These are phyloP conservation scores for Stephania cephalantha DNA, from an alignment of 164 flowering plant species.

Conservation along the genomic window DNA sequence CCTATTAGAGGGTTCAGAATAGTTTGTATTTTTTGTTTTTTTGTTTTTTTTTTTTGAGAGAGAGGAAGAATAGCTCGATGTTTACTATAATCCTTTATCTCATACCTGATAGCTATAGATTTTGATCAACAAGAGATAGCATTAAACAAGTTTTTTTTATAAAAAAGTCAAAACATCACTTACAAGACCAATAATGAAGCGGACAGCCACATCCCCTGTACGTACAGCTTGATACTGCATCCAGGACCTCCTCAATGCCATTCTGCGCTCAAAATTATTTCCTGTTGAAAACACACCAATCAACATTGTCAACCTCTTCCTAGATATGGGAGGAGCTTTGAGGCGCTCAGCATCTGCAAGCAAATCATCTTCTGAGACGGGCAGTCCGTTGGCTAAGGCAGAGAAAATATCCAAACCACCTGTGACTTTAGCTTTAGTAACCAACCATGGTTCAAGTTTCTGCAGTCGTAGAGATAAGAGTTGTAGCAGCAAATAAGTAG, in stretches of 20 bases:
- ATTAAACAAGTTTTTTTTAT: conserved; percentile 2
- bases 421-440: conserved; percentile 44
- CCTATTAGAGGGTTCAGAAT: too few relatives aligned
- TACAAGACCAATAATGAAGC: conserved; percentile 88
- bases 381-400: conserved; percentile 64
- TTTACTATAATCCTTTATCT: background rate
- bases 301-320: conserved; percentile 53
- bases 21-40: too few relatives aligned
- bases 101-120: background rate
- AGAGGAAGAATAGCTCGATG: background rate
- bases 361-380: conserved; percentile 64
- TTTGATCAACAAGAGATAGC: background rate
- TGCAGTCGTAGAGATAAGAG: conserved; percentile 32
- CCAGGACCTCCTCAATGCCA: conserved; percentile 95
- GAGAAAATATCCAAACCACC: conserved; percentile 62
- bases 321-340: conserved; percentile 55
- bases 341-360: conserved; percentile 41
- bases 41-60: too few relatives aligned
- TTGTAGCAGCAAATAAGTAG: conserved; percentile 5
- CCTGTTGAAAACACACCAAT: conserved; percentile 83
- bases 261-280: conserved; percentile 83
- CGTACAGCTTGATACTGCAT: conserved; percentile 84
- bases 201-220: conserved; percentile 77
- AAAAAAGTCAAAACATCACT: conserved; percentile 26
- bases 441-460: conserved; percentile 89